These are phyloP conservation scores for Phytopythium oedochilum DNA, from an alignment of 352 stramenopile genomes.

Conservation along the genomic window DNA sequence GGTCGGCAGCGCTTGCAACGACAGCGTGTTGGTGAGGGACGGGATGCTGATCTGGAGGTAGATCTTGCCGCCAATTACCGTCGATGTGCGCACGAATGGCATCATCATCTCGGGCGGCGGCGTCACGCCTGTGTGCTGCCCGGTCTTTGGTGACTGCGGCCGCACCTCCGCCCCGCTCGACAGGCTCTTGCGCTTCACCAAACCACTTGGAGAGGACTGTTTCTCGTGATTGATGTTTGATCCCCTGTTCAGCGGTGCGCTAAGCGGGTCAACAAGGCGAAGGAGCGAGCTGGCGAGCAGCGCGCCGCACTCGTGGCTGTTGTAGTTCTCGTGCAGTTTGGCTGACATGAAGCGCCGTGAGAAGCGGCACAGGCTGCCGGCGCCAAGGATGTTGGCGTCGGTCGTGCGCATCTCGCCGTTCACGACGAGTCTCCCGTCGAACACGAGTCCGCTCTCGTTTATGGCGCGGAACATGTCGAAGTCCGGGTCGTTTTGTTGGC, in stretches of 20 bases:
- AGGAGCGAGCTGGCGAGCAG: slow-evolving; percentile 61
- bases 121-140: slow-evolving; percentile 21
- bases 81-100: slow-evolving; percentile 42
- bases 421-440: slow-evolving; percentile 89
- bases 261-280: slow-evolving; percentile 58
- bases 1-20: slow-evolving; percentile 53
- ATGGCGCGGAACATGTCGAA: slow-evolving; percentile 87
- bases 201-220: not conserved
- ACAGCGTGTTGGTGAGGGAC: slow-evolving; percentile 57
- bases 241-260: not conserved
- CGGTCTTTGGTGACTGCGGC: slow-evolving; percentile 7
- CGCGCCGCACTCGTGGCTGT: slow-evolving; percentile 67
- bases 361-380: slow-evolving; percentile 72
- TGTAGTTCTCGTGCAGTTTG: slow-evolving; percentile 79
- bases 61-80: slow-evolving; percentile 42
- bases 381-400: slow-evolving; percentile 71
- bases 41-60: slow-evolving; percentile 77
- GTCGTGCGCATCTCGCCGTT: slow-evolving; percentile 83
- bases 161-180: not conserved
- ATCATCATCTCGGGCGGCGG: slow-evolving; percentile 68
- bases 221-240: not conserved
- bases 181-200: slow-evolving; percentile 2
- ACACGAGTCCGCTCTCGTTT: slow-evolving; percentile 90
- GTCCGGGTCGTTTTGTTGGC: slow-evolving; percentile 81
- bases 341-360: slow-evolving; percentile 73